Evolutionary conservation across 2,329 filamentous ascomycete species (phyloP).

Genomic region (Domatiomyces catenatus): DNA sequence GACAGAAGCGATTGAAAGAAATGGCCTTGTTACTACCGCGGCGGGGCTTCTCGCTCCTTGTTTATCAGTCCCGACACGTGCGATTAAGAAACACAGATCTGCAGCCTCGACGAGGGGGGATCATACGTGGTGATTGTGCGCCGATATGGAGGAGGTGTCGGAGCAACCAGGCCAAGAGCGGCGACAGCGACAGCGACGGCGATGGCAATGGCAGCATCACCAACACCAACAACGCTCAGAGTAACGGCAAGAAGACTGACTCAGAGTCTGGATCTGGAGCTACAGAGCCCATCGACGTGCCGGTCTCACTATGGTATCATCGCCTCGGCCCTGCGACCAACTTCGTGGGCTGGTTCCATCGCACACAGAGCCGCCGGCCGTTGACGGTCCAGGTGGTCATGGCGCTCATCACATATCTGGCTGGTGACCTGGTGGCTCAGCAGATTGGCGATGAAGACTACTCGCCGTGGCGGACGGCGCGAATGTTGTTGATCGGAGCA

Average conservation of each 20-base stretch:
- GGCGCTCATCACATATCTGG: slow-evolving; percentile 62
- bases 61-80: neutral
- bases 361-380: slow-evolving; percentile 55
- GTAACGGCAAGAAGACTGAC: neutral
- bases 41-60: neutral
- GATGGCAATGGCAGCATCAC: neutral
- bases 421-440: slow-evolving; percentile 23
- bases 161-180: neutral
- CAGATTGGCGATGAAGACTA: slow-evolving; percentile 36
- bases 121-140: neutral
- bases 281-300: slow-evolving; percentile 15
- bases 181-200: neutral
- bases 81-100: neutral
- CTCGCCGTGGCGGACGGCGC: slow-evolving; percentile 50
- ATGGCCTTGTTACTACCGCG: neutral
- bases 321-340: slow-evolving; percentile 16
- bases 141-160: neutral
- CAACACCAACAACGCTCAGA: neutral
- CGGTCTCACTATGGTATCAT: slow-evolving; percentile 16
- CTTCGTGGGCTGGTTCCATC: slow-evolving; percentile 21
- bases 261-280: neutral
- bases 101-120: neutral
- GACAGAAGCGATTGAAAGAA: neutral
- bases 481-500: slow-evolving; percentile 60
- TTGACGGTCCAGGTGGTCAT: slow-evolving; percentile 66